Conservation (phyloP, 2,329 filamentous ascomycete species). For the Aspergillus pseudoviridinutans region DNA sequence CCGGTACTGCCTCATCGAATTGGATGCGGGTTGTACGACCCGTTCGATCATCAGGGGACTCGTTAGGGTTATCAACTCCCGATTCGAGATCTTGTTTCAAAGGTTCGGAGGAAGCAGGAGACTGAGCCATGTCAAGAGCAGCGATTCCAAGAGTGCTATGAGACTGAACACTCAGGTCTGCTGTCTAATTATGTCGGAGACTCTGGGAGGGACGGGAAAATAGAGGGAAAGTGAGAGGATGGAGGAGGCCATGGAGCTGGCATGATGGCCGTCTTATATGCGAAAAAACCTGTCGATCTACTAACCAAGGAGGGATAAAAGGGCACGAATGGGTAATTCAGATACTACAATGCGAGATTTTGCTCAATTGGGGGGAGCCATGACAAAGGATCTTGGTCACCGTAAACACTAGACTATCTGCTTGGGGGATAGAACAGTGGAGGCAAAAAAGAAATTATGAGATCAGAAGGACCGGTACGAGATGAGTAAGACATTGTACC, state of each 20-base stretch:
- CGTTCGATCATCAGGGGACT: conserved; percentile 4
- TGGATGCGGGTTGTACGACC: conserved; percentile 15
- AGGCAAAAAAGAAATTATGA: not conserved
- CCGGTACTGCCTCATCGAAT: conserved; percentile 15
- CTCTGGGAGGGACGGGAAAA: not conserved
- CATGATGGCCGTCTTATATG: not conserved
- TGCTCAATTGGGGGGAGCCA: not conserved
- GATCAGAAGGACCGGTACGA: not conserved
- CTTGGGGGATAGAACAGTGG: not conserved
- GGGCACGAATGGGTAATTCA: not conserved
- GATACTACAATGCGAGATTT: not conserved
- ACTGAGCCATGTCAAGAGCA: not conserved
- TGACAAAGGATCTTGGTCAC: not conserved
- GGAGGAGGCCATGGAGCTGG: not conserved
- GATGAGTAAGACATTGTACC: not conserved
- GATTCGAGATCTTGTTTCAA: not conserved
- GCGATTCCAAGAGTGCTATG: not conserved
- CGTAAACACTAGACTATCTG: not conserved
- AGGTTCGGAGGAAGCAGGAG: not conserved
- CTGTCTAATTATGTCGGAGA: not conserved
- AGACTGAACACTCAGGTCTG: not conserved
- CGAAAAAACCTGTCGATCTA: not conserved
- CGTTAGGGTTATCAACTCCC: not conserved
- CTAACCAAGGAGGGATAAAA: not conserved
- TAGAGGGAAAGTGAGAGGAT: not conserved